Evolutionary conservation across 306 rosid species (phyloP).

Genomic region (Pueraria montana): DNA sequence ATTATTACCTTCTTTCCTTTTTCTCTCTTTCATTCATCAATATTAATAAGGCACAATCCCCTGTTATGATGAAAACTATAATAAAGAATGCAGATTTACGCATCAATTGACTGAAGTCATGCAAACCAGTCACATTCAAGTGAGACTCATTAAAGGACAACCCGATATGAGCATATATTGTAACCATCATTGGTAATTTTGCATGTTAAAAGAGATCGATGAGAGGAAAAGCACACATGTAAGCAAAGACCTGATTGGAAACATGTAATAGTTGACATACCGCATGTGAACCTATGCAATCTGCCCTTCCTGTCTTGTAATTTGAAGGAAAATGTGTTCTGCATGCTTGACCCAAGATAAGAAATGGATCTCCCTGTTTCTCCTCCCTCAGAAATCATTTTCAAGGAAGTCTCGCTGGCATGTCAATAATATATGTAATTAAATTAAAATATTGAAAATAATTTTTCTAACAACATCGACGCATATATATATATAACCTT

Average conservation of each 20-base stretch:
- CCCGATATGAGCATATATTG: neutral
- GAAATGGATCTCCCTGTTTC: slow-evolving; percentile 66
- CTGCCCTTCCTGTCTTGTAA: slow-evolving; percentile 83
- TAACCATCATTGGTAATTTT: neutral
- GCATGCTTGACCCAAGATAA: slow-evolving; percentile 52
- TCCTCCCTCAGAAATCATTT: slow-evolving; percentile 79
- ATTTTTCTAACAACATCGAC: slow-evolving; percentile 6
- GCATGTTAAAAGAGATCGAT: slow-evolving; percentile 7
- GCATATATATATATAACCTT: slow-evolving; percentile 64
- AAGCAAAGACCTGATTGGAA: neutral
- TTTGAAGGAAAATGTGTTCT: slow-evolving; percentile 73
- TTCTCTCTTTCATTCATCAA: neutral
- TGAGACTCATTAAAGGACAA: neutral
- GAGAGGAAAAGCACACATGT: neutral
- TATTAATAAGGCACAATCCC: neutral
- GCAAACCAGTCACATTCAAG: neutral
- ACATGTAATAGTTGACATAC: slow-evolving; percentile 57
- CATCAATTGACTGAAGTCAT: neutral
- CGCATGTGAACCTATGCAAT: slow-evolving; percentile 85
- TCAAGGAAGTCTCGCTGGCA: slow-evolving; percentile 81
- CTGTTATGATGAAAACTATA: neutral
- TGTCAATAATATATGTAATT: slow-evolving; percentile 44
- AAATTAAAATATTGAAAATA: slow-evolving; percentile 23
- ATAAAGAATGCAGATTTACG: neutral
- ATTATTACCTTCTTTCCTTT: neutral